These are phyloP conservation scores for Adiantum capillusveneris DNA, from an alignment of 75 land plant genomes.

Conservation along the genomic window DNA sequence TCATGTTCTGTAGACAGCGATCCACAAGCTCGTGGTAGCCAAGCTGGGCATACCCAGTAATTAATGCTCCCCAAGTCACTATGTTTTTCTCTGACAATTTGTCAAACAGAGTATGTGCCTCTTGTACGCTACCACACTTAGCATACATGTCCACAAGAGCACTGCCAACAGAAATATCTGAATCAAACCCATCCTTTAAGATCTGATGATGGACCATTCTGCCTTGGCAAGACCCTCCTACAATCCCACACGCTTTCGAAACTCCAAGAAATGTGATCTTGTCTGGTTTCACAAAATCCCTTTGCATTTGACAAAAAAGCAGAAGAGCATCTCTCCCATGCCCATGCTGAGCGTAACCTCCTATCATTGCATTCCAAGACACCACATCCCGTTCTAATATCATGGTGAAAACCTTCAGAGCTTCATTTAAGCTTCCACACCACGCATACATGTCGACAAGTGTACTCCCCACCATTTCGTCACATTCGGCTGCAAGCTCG, in stretches of 20 bases:
- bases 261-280: neutral
- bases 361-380: conserved; percentile 37
- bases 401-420: conserved; percentile 24
- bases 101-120: conserved; percentile 32
- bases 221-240: conserved; percentile 13
- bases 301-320: conserved; percentile 56
- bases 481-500: conserved; percentile 15
- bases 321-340: conserved; percentile 41
- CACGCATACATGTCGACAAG: conserved; percentile 32
- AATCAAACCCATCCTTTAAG: conserved; percentile 10
- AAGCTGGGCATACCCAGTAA: conserved; percentile 39
- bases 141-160: conserved; percentile 41
- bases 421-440: conserved; percentile 26
- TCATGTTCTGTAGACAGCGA: conserved; percentile 41
- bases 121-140: conserved; percentile 41
- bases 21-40: conserved; percentile 37
- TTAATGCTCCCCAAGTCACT: conserved; percentile 25
- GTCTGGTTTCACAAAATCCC: conserved; percentile 29
- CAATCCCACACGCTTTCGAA: conserved; percentile 2
- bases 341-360: conserved; percentile 48
- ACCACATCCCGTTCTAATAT: conserved; percentile 10
- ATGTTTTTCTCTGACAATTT: conserved; percentile 20
- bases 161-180: conserved; percentile 18
- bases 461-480: conserved; percentile 11
- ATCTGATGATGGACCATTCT: conserved; percentile 41